Evolutionary conservation across 331 rosid genomes (phyloP), one percentile per base, ranked within the genome.

Genomic region (Quercus phellos): DNA sequence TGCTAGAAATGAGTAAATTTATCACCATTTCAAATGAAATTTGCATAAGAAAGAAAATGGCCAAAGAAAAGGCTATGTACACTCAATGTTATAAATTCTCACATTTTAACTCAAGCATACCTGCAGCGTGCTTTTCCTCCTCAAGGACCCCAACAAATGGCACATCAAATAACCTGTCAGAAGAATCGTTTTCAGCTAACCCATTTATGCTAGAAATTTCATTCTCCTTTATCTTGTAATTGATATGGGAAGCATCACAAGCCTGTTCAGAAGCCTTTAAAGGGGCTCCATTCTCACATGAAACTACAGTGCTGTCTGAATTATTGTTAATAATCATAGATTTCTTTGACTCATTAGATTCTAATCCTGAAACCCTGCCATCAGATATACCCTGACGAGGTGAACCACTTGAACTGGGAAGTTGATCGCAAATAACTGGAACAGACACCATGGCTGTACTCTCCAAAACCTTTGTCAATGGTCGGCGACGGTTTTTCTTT

Each of bases 381-480:
- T 88, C 86, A 68, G 93, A 74, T 55, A 75, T 59, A 78, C 82
- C 96, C 35, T 79, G 73, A 35, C 63, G 88, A 26, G 90, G 88
- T 64, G 87, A 84, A 82, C 68, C 85, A 67, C 92, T 80, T 64
- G 94, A 75, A 86, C 34, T 81, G 13, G 96, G 93, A 87, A 87
- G 76, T 67, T 89, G 92, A 79, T 90, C 90, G 63, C 92, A 85
- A 68, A 74, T 72, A 75, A 88, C 91, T 22, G 98, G 96, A 87
- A 85, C 89, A 17, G 94, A 85, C 72, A 95, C 91, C 93, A 93
- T 90, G 38, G 93, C 86, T 38, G 98, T 91, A 83, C 94, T 89
- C 90, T 91, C 93, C 83, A 95, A 85, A 82, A 95, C 98, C 89
- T 90, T 93, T 10, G 93, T 91, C 84, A 95, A 80, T 30, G 94